Percentiles rank a stretch among this genome's conserved stretches.
phyloP scores from a whole-genome alignment of 23 red algal genomes.

The Gracilaria domingensis region DNA sequence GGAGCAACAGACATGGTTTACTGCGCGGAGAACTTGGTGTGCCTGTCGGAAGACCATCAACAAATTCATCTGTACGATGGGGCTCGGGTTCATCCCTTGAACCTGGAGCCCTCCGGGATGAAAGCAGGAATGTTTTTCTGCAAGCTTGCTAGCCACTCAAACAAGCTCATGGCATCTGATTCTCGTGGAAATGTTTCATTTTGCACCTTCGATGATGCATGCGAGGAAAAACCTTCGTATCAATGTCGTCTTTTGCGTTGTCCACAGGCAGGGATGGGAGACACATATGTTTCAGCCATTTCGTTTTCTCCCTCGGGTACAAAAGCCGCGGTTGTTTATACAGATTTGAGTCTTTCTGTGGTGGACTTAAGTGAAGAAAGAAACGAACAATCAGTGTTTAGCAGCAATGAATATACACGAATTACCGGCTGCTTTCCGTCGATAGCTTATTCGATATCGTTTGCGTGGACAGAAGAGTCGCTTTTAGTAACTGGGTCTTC shows the following conservation, averaged over 20 bases:
- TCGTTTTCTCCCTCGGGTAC: constrained; percentile 21
- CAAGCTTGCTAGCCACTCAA: not conserved
- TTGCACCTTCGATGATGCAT: not conserved
- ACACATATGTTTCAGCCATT: constrained; percentile 8
- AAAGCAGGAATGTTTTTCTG: not conserved
- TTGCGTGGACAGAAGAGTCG: constrained; percentile 4
- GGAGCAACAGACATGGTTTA: constrained; percentile 21
- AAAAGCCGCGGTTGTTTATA: constrained; percentile 6
- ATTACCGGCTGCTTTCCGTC: not conserved
- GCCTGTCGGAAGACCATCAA: not conserved
- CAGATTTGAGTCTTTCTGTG: constrained; percentile 7
- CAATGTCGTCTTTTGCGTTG: not conserved
- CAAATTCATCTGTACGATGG: not conserved
- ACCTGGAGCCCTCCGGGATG: too few species aligned
- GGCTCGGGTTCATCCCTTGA: not conserved
- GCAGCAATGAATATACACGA: not conserved
- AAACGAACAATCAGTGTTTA: not conserved
- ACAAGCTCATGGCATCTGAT: constrained; percentile 25
- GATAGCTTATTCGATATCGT: not conserved
- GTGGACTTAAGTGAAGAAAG: not conserved
- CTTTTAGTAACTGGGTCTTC: constrained; percentile 10
- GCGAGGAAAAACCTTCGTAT: too few species aligned
- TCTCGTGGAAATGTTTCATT: constrained; percentile 19
- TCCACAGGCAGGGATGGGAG: not conserved
- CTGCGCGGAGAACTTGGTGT: constrained; percentile 3